A percentile compares a stretch with the other conserved stretches of the same genome.
Evolutionary conservation across 73 alveolate species (phyloP).

Genomic region (Symbiodinium pilosum): DNA sequence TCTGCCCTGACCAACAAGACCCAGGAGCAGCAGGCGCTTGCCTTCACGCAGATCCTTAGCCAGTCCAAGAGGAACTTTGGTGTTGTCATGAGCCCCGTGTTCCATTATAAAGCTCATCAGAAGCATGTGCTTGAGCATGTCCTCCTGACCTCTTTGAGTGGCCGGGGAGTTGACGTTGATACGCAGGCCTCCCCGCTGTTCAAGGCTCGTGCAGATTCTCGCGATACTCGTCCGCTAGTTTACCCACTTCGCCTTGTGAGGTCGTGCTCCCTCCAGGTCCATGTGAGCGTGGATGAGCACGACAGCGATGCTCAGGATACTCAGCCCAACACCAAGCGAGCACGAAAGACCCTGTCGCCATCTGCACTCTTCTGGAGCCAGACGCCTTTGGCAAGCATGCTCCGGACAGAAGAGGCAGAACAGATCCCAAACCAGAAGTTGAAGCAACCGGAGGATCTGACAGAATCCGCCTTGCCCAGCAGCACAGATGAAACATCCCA

Average conservation of each 20-base stretch:
- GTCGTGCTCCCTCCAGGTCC: background rate
- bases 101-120: slow-evolving; percentile 32
- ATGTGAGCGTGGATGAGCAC: background rate
- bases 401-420: slow-evolving; percentile 25
- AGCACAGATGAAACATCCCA: background rate
- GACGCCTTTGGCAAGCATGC: background rate
- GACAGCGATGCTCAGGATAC: background rate
- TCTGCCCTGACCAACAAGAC: background rate
- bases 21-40: background rate
- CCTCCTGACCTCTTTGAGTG: background rate
- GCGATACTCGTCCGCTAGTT: background rate
- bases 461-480: background rate
- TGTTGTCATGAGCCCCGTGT: background rate
- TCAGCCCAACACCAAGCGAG: background rate
- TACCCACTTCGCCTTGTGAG: slow-evolving; percentile 1
- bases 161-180: slow-evolving; percentile 21
- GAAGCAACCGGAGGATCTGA: background rate
- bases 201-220: background rate
- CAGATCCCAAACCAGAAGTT: background rate
- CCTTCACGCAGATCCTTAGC: background rate
- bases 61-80: background rate
- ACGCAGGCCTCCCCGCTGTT: background rate
- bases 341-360: background rate
- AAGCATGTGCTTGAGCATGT: background rate
- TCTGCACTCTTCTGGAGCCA: background rate